These are phyloP conservation scores for Durusdinium trenchii DNA, from an alignment of 73 alveolate species.

Conservation along the genomic window DNA sequence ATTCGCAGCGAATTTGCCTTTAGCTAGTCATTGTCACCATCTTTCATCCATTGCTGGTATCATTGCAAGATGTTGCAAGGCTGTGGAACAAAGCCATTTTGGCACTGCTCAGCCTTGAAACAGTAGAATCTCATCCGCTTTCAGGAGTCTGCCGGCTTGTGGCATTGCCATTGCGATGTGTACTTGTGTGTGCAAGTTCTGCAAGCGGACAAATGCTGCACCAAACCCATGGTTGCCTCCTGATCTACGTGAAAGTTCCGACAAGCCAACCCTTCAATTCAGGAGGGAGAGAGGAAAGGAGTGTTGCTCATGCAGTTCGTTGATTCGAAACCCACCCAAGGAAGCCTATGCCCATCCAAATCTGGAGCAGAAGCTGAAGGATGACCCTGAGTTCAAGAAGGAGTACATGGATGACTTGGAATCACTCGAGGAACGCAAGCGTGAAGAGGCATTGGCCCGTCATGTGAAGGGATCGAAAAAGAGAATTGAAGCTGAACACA, in stretches of 20 bases:
- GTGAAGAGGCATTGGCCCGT: not conserved
- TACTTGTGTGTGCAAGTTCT: slow-evolving; percentile 14
- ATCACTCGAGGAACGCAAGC: not conserved
- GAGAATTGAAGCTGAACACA: not conserved
- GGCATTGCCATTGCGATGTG: too few species aligned
- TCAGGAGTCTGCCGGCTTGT: too few species aligned
- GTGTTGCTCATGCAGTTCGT: not conserved
- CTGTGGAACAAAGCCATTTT: not conserved
- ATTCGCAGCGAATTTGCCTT: too few species aligned
- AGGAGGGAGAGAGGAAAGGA: slow-evolving; percentile 1
- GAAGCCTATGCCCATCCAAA: not conserved
- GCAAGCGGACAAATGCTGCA: slow-evolving; percentile 1
- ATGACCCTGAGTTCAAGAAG: not conserved
- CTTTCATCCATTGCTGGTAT: too few species aligned
- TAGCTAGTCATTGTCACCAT: too few species aligned
- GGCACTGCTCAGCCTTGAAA: not conserved
- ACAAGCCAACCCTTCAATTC: not conserved
- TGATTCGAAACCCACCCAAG: not conserved
- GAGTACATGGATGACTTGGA: not conserved
- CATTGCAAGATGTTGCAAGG: not conserved
- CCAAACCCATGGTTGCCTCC: slow-evolving; percentile 5
- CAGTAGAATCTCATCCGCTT: too few species aligned
- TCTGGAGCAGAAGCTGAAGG: not conserved
- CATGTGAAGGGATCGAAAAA: not conserved
- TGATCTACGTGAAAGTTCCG: not conserved